phyloP scores from a whole-genome alignment of 2,329 filamentous ascomycete genomes.

The Venturia oleaginea region DNA sequence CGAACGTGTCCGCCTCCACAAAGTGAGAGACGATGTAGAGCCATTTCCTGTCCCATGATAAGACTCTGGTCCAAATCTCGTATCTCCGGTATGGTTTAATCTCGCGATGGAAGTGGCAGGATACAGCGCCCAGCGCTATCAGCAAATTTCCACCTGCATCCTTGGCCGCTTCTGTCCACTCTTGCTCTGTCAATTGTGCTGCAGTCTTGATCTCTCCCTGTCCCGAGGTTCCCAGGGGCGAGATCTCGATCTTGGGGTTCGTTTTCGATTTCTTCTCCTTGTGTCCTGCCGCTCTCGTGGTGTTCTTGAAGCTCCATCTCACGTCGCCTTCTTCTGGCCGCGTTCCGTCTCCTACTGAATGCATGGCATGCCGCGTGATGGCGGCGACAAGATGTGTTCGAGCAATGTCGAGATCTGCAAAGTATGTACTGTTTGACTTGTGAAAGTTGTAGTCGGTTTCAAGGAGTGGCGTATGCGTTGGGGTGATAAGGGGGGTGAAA shows the following conservation, averaged over 20 bases:
- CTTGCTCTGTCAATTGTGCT: slow-evolving; percentile 14
- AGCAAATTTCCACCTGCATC: slow-evolving; percentile 19
- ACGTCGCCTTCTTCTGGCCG: slow-evolving; percentile 12
- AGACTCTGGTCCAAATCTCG: slow-evolving; percentile 39
- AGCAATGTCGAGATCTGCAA: slow-evolving; percentile 73
- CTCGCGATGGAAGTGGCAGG: slow-evolving; percentile 39
- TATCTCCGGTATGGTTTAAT: slow-evolving; percentile 36
- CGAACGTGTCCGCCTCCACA: slow-evolving; percentile 32
- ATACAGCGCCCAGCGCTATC: slow-evolving; percentile 39
- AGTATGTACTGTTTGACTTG: slow-evolving; percentile 80
- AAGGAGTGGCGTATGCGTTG: slow-evolving; percentile 57
- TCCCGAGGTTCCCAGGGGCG: neutral
- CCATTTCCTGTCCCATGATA: slow-evolving; percentile 44
- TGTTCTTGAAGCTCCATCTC: slow-evolving; percentile 19
- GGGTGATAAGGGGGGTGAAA: slow-evolving; percentile 62
- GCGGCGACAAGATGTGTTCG: slow-evolving; percentile 68
- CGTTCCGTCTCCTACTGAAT: slow-evolving; percentile 19
- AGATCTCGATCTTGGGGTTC: neutral
- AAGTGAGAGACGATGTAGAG: slow-evolving; percentile 40
- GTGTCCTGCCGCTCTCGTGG: slow-evolving; percentile 18
- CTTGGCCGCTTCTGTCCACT: slow-evolving; percentile 1
- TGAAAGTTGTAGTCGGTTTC: slow-evolving; percentile 84
- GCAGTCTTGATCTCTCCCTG: neutral
- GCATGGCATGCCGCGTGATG: slow-evolving; percentile 37
- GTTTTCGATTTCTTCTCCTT: slow-evolving; percentile 1